These are phyloP conservation scores for Pisolithus marmoratus DNA, from an alignment of 768 basidiomycete genomes.

Conservation along the genomic window DNA sequence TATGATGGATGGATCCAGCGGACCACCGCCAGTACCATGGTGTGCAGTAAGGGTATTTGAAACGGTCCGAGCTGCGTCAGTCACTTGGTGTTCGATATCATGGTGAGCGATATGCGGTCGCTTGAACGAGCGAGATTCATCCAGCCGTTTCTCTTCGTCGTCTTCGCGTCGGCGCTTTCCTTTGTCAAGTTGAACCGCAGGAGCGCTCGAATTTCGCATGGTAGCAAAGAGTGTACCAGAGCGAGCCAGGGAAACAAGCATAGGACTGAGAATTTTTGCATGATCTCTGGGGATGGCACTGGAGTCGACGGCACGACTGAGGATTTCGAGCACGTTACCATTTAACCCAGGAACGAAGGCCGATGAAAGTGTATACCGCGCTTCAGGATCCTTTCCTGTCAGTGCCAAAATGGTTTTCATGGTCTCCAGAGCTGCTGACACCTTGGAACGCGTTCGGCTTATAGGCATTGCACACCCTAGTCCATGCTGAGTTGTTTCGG, in stretches of 20 bases:
- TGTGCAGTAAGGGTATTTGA: constrained; percentile 41
- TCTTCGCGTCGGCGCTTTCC: constrained; percentile 75
- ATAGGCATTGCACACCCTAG: constrained; percentile 5
- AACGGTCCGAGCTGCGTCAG: constrained; percentile 56
- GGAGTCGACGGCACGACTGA: constrained; percentile 43
- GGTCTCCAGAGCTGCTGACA: constrained; percentile 57
- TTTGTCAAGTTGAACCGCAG: constrained; percentile 57
- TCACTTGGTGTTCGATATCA: constrained; percentile 50
- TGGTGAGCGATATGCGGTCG: constrained; percentile 39
- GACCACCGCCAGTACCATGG: constrained; percentile 28
- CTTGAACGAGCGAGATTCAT: constrained; percentile 32
- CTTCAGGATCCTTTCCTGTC: constrained; percentile 50
- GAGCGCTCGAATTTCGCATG: constrained; percentile 57
- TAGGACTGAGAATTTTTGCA: constrained; percentile 52
- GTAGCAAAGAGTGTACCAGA: constrained; percentile 62
- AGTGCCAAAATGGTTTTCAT: constrained; percentile 59
- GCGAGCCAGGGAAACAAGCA: constrained; percentile 59
- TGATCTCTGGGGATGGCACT: constrained; percentile 47
- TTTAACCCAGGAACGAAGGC: constrained; percentile 43
- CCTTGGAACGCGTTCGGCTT: constrained; percentile 32
- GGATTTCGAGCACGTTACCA: constrained; percentile 47
- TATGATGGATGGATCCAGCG: constrained; percentile 53
- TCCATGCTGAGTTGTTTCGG: constrained; percentile 1
- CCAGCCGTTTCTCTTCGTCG: constrained; percentile 26
- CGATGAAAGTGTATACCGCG: constrained; percentile 47